Evolutionary conservation across 2,329 filamentous ascomycete species (phyloP), one percentile per base, ranked within the genome.

Genomic region (Fusarium buharicum): DNA sequence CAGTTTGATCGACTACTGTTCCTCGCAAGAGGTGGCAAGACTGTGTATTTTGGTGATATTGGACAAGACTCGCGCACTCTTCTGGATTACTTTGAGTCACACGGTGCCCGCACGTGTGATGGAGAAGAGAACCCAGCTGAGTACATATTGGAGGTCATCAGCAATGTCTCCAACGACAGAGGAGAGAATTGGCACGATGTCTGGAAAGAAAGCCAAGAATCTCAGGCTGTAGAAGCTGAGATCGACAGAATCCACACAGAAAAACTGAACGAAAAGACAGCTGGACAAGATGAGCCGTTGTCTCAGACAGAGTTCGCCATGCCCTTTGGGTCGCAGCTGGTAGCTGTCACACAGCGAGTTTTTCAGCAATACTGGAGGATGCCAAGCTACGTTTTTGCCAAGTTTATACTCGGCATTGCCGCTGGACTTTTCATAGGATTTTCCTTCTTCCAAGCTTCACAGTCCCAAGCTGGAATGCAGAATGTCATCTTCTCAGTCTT

Each of bases 341-440:
- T 74, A 44, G 81, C 87, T 53, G 90, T 92, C 44, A 86, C 85
- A 3, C 67, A 80, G 20, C 87, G 91, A 55, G 86, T 93, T 9
- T 93, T 93, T 75, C 84, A 91, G 70, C 91, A 95, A 72, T 93
- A 93, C 80, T 94, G 91, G 90, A 84, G 91, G 41, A 91, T 86
- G 49, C 91, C 91, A 0, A 81, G 81, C n/a, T 95, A 95, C 76
- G 87, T 95, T 69, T 90, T 90, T 73, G 85, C 89, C 62, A 94
- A 94, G 77, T 75, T 85, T 4, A 74, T 81, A 2, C 82, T 94
- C 17, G 87, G 78, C 2, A 62, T 84, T 50, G 81, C 86, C 52
- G 81, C 86, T 17, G 80, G 84, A 3, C 78, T 93, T 3, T 93
- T 93, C 71, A 89, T 93, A 56, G 90, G 90, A 1, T 90, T 92